A percentile compares a stretch with the other conserved stretches of the same genome.
Evolutionary conservation across 2,329 filamentous ascomycete genomes (phyloP).

Genomic region (Ophiostoma piceae): DNA sequence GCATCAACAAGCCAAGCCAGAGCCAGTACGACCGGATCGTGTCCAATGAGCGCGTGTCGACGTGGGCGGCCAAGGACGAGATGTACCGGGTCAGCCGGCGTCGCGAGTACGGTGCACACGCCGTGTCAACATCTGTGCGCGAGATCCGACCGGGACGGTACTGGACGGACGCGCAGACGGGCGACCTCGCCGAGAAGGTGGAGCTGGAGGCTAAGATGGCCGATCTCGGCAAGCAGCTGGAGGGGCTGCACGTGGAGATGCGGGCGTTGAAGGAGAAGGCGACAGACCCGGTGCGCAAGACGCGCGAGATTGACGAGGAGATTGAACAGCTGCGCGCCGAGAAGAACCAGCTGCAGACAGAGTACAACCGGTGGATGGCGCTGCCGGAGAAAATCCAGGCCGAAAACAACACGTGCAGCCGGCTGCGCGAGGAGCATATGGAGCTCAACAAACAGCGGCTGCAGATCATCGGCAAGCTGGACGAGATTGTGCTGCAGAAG

Average conservation of each 20-base stretch:
- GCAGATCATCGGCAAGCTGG: slow-evolving; percentile 39
- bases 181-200: slow-evolving; percentile 61
- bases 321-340: slow-evolving; percentile 49
- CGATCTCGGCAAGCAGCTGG: slow-evolving; percentile 38
- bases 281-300: slow-evolving; percentile 35
- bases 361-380: slow-evolving; percentile 57
- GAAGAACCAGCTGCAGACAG: slow-evolving; percentile 63
- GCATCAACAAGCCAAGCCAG: slow-evolving; percentile 57
- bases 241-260: slow-evolving; percentile 35
- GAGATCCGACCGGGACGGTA: slow-evolving; percentile 55
- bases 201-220: slow-evolving; percentile 52
- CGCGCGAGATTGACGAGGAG: slow-evolving; percentile 41
- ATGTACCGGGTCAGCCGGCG: slow-evolving; percentile 63
- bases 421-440: slow-evolving; percentile 32
- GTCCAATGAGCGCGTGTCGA: slow-evolving; percentile 51
- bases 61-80: slow-evolving; percentile 65
- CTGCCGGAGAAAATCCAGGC: slow-evolving; percentile 62
- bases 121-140: slow-evolving; percentile 63
- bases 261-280: slow-evolving; percentile 38
- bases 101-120: slow-evolving; percentile 71
- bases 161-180: slow-evolving; percentile 68
- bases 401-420: slow-evolving; percentile 36
- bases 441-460: slow-evolving; percentile 34
- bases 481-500: slow-evolving; percentile 52
- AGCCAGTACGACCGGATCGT: slow-evolving; percentile 64